These are phyloP conservation scores for Cunninghamia lanceolata DNA, from an alignment of 75 land plant species.

Conservation along the genomic window DNA sequence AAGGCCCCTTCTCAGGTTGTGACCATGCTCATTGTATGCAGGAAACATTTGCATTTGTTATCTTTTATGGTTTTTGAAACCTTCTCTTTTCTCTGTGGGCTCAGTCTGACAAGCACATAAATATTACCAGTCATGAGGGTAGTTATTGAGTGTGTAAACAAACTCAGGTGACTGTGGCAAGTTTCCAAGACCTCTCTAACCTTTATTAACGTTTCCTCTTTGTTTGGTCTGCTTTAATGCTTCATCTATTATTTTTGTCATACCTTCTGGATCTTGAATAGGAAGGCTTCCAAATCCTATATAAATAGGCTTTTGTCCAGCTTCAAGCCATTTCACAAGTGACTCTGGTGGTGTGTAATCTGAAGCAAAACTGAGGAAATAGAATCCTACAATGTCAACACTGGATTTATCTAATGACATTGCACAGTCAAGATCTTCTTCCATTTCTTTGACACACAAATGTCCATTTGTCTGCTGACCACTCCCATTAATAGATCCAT, in stretches of 20 bases:
- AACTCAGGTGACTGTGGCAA: constrained; percentile 61
- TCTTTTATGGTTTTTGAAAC: too few species aligned
- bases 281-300: constrained; percentile 99
- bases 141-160: constrained; percentile 69
- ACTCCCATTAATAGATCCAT: too few species aligned
- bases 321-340: constrained; percentile 73
- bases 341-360: constrained; percentile 78
- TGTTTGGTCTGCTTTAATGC: constrained; percentile 80
- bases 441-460: too few species aligned
- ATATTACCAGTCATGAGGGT: constrained; percentile 97
- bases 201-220: constrained; percentile 93
- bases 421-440: too few species aligned
- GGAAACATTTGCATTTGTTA: too few species aligned
- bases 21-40: too few species aligned
- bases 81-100: too few species aligned
- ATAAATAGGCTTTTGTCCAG: constrained; percentile 82
- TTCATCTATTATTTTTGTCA: constrained; percentile 86
- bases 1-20: too few species aligned
- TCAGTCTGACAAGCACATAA: too few species aligned
- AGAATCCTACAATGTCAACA: constrained; percentile 98
- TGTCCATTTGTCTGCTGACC: too few species aligned
- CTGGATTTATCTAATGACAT: too few species aligned
- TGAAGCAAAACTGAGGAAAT: constrained; percentile 86
- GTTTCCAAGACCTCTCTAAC: constrained; percentile 98
- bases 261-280: constrained; percentile 91